Evolutionary conservation across 2,329 filamentous ascomycete genomes (phyloP).

Genomic region (Cladobotryum protrusum): DNA sequence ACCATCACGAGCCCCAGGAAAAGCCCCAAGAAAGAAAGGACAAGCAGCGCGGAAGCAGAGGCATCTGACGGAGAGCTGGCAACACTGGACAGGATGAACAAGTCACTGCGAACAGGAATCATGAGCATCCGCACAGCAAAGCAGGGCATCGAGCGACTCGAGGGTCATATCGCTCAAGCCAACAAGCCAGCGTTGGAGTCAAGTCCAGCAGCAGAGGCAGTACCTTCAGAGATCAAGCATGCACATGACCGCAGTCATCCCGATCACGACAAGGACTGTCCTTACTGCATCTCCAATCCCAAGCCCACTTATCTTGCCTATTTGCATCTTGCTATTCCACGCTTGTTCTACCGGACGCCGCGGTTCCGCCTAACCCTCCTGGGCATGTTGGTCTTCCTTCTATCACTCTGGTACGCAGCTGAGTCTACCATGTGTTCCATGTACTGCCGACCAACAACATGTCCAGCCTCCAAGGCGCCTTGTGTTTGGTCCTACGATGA

Average conservation of each 20-base stretch:
- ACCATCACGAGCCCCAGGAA: conserved; percentile 8
- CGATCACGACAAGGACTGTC: conserved; percentile 4
- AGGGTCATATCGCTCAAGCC: conserved; percentile 42
- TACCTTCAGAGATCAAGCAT: conserved; percentile 1
- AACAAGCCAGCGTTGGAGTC: conserved; percentile 21
- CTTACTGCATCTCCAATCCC: conserved; percentile 14
- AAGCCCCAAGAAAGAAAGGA: conserved; percentile 16
- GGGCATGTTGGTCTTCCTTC: conserved; percentile 38
- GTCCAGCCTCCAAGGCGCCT: conserved; percentile 30
- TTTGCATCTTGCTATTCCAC: conserved; percentile 39
- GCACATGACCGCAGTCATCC: conserved; percentile 12
- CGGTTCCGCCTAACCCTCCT: conserved; percentile 43
- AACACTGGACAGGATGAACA: conserved; percentile 45
- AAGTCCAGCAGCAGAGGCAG: not conserved
- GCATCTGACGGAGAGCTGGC: conserved; percentile 36
- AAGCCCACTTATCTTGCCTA: conserved; percentile 24
- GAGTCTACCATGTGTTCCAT: conserved; percentile 47
- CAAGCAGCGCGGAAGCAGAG: conserved; percentile 16
- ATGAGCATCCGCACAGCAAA: conserved; percentile 49
- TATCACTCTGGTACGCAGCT: conserved; percentile 47
- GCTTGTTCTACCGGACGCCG: conserved; percentile 39
- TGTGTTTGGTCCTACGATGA: conserved; percentile 54
- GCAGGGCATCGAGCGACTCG: conserved; percentile 52
- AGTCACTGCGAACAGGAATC: conserved; percentile 45
- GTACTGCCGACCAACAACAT: conserved; percentile 50